Evolutionary conservation across 2,329 filamentous ascomycete species (phyloP).

Genomic region (Penicillium janthinellum): DNA sequence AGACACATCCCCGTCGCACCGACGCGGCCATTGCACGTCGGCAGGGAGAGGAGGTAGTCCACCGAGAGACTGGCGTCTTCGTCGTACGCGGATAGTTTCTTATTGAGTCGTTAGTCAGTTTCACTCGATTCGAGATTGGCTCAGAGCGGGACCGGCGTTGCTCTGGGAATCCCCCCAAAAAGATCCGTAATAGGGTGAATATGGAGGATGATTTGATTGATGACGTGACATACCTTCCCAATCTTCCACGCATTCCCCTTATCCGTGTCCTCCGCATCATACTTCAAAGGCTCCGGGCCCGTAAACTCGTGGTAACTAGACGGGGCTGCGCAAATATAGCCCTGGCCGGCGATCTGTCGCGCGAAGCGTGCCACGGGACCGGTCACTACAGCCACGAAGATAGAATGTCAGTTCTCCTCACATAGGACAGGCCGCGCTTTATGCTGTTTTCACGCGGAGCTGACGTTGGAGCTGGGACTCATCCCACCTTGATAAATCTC

Average conservation of each 20-base stretch:
- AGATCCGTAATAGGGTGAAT: not conserved
- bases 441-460: not conserved
- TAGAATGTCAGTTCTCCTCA: not conserved
- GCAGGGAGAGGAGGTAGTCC: slow-evolving; percentile 68
- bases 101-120: not conserved
- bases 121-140: not conserved
- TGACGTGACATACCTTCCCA: slow-evolving; percentile 60
- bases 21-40: slow-evolving; percentile 78
- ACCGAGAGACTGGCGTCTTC: slow-evolving; percentile 71
- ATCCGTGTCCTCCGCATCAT: slow-evolving; percentile 86
- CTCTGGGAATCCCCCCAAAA: not conserved
- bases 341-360: slow-evolving; percentile 86
- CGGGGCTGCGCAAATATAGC: slow-evolving; percentile 89
- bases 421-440: not conserved
- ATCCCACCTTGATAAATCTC: slow-evolving; percentile 89
- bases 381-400: slow-evolving; percentile 62
- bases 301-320: slow-evolving; percentile 94
- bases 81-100: slow-evolving; percentile 85
- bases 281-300: slow-evolving; percentile 77
- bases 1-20: slow-evolving; percentile 89
- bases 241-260: slow-evolving; percentile 85
- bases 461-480: not conserved
- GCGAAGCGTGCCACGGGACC: slow-evolving; percentile 88
- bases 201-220: not conserved
- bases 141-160: too few relatives aligned